These are phyloP conservation scores for Fusarium floridanum DNA, from an alignment of 2,329 filamentous ascomycete genomes.

Conservation along the genomic window DNA sequence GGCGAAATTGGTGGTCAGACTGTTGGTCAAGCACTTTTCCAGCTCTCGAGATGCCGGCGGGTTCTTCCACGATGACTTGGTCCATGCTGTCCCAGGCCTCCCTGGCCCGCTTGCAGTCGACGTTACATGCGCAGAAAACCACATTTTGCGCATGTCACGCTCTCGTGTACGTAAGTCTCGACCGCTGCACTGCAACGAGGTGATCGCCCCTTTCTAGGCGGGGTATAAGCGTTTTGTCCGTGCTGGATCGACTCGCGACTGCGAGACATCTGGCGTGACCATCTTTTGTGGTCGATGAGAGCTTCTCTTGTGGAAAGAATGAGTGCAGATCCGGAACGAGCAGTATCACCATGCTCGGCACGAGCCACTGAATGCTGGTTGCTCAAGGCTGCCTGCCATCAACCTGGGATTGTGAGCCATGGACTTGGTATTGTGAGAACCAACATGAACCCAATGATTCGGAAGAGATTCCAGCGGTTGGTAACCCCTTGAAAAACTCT, in stretches of 20 bases:
- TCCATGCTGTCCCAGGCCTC: background rate
- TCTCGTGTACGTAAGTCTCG: background rate
- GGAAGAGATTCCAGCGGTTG: constrained; percentile 7
- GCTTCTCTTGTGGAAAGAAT: constrained; percentile 14
- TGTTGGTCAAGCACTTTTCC: background rate
- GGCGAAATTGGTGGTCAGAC: constrained; percentile 9
- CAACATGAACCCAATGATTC: constrained; percentile 15
- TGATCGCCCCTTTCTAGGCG: background rate
- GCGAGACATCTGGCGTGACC: constrained; percentile 22
- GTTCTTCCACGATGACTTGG: background rate
- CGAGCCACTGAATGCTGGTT: constrained; percentile 12
- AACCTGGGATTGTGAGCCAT: constrained; percentile 11
- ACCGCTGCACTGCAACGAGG: background rate
- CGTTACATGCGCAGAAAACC: background rate
- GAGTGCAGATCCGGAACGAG: constrained; percentile 17
- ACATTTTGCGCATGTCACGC: background rate
- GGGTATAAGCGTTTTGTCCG: constrained; percentile 13
- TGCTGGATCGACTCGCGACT: constrained; percentile 11
- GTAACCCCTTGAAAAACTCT: background rate
- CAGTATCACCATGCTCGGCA: constrained; percentile 5
- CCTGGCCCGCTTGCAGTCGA: background rate
- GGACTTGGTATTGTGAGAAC: constrained; percentile 10
- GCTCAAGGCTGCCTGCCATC: background rate
- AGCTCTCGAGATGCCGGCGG: background rate
- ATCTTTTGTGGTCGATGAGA: background rate